Evolutionary conservation across 108 stramenopile genomes (phyloP).

Genomic region (Bacterosira constricta): DNA sequence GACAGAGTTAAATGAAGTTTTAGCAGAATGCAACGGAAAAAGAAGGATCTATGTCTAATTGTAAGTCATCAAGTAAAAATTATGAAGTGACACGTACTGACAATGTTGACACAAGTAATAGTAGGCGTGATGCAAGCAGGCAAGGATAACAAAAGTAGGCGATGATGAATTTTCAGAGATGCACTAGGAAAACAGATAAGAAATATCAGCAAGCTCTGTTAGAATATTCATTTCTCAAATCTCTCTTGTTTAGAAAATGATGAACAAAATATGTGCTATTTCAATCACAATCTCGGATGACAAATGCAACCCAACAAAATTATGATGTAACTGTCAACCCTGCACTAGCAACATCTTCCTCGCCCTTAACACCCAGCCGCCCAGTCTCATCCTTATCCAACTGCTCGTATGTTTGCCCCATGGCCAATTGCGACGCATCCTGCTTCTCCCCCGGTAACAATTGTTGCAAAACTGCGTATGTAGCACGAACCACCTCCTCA

Average conservation of each 20-base stretch:
- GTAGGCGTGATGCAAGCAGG: too few relatives aligned
- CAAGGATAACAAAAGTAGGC: too few relatives aligned
- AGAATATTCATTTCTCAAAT: neutral
- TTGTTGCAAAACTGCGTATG: constrained; percentile 77
- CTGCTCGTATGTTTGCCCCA: constrained; percentile 91
- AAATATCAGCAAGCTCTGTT: too few relatives aligned
- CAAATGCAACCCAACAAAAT: neutral
- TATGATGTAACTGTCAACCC: neutral
- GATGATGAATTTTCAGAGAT: too few relatives aligned
- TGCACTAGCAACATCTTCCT: constrained; percentile 50
- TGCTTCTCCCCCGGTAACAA: constrained; percentile 88
- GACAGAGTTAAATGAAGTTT: too few relatives aligned
- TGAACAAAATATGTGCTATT: neutral
- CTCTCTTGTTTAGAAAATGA: neutral
- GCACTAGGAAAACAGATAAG: neutral
- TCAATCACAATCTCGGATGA: neutral
- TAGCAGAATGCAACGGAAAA: too few relatives aligned
- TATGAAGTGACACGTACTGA: too few relatives aligned
- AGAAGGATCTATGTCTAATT: too few relatives aligned
- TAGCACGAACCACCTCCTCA: constrained; percentile 56
- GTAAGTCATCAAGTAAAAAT: too few relatives aligned
- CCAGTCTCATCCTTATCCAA: constrained; percentile 76
- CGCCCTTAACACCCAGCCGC: constrained; percentile 73
- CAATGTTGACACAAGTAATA: too few relatives aligned
- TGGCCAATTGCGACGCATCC: constrained; percentile 73